Percentiles rank a stretch among this genome's conserved stretches.
These are phyloP conservation scores for Vicia faba DNA, from an alignment of 306 rosid species.

Conservation along the genomic window DNA sequence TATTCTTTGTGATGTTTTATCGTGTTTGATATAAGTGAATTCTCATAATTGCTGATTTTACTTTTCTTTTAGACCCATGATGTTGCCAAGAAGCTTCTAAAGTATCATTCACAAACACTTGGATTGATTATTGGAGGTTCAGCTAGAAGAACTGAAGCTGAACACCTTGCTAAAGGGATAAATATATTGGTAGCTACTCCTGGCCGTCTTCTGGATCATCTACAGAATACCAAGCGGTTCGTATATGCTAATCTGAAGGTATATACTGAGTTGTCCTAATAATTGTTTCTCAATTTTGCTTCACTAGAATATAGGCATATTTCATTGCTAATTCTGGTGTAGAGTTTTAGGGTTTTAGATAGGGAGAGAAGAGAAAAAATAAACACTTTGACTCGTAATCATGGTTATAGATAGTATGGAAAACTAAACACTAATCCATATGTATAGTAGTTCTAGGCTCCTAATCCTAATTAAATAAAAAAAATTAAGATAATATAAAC, in stretches of 20 bases:
- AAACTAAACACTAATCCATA: not conserved
- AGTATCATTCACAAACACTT: slow-evolving; percentile 88
- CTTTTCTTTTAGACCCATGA: slow-evolving; percentile 69
- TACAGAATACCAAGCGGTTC: slow-evolving; percentile 84
- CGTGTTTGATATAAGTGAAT: not conserved
- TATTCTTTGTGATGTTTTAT: not conserved
- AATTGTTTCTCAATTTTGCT: slow-evolving; percentile 4
- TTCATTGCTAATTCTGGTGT: not conserved
- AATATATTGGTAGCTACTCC: slow-evolving; percentile 89
- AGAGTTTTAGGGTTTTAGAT: not conserved
- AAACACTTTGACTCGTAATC: not conserved
- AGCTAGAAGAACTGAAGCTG: slow-evolving; percentile 82
- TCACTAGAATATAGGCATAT: not conserved
- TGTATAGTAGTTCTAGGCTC: not conserved
- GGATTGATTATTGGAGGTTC: slow-evolving; percentile 87
- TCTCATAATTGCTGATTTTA: slow-evolving; percentile 24
- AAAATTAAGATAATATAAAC: slow-evolving; percentile 2
- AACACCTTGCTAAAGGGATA: slow-evolving; percentile 74
- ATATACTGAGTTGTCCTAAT: not conserved
- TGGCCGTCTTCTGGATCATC: slow-evolving; percentile 97
- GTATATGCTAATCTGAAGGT: slow-evolving; percentile 77
- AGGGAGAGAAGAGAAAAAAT: not conserved
- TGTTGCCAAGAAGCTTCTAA: slow-evolving; percentile 86
- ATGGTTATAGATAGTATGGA: not conserved
- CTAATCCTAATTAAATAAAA: not conserved